Base-by-base conservation (phyloP, 108 stramenopile species). In the Heterococcus sp. region DNA sequence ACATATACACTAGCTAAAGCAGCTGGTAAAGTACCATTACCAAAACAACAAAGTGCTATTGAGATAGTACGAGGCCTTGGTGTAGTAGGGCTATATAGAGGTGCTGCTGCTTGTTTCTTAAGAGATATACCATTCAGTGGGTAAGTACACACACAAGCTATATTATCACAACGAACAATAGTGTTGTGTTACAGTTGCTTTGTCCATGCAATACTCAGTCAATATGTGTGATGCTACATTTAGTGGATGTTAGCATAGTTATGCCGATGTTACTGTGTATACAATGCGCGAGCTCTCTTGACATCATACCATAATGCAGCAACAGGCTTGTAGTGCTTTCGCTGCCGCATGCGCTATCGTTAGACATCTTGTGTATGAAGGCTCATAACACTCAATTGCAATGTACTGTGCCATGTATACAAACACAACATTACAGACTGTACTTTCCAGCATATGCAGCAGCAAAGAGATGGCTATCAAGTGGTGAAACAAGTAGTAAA, bases 391-490 rank as follows among this genome's bases (percentile, higher is more conserved):
- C 14, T 58, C 21, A 14, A 8, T 58, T 58, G 46, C 46, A 58
- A 21, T 21, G 14, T 21, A 58, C 46, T 21, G 21, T 8, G 14
- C 46, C 46, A 21, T 58, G 46, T 21, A 8, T 8, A 21, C 46
- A 14, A 58, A 14, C 21, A 21, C 46, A 58, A 21, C 46, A 14
- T 8, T 82, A 38, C 11, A 69, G 64, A 2, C 69, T 86, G 32
- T 86, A 83, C 38, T 86, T 86, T 32, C 85, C 85, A 11, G 71
- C 73, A 14, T 86, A 86, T 58, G 79, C 85, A 68, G 78, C 77
- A n/a, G 65, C 72, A 68, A 86, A 86, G 76, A 31, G 65, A 11
- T 84, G 3, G 72, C 58, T 73, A 28, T 39, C 78, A 3, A 38
- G 40, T 33, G 79, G 46, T 14, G 46, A 8, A 8, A 21, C 8